Evolutionary conservation across 2,329 filamentous ascomycete genomes (phyloP).

Genomic region (Fusarium tuaranense): DNA sequence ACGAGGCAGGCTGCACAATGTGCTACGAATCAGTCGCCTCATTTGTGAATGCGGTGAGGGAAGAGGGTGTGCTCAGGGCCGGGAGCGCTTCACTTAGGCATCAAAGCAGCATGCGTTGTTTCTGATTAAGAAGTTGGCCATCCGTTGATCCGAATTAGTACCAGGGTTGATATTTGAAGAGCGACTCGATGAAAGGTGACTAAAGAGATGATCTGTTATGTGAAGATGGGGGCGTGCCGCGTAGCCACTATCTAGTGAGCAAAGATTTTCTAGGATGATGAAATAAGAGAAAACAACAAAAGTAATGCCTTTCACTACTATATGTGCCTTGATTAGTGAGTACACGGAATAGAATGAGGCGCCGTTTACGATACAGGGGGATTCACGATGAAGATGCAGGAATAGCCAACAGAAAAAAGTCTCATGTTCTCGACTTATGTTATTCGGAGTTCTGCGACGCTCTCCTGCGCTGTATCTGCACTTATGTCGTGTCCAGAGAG

Average conservation of each 20-base stretch:
- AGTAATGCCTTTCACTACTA: background rate
- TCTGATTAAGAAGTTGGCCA: background rate
- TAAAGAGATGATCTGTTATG: background rate
- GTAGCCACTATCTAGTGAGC: background rate
- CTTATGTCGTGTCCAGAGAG: background rate
- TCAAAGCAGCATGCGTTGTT: background rate
- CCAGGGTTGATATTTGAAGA: background rate
- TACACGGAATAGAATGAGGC: background rate
- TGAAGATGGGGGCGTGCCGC: background rate
- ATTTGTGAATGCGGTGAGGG: background rate
- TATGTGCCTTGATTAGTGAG: background rate
- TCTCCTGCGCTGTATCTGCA: background rate
- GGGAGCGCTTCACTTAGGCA: background rate
- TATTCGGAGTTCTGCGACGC: no score
- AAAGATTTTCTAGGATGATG: background rate
- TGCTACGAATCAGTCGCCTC: background rate
- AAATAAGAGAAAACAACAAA: background rate
- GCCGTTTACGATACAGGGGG: background rate
- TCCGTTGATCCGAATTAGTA: background rate
- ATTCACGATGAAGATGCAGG: background rate
- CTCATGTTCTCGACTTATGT: no score
- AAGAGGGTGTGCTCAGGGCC: background rate
- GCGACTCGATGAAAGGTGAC: no score
- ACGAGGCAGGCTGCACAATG: background rate
- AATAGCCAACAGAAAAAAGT: background rate